These are phyloP conservation scores for Calamus simplicifolius DNA, from an alignment of 176 grass and related monocot species.

Conservation along the genomic window DNA sequence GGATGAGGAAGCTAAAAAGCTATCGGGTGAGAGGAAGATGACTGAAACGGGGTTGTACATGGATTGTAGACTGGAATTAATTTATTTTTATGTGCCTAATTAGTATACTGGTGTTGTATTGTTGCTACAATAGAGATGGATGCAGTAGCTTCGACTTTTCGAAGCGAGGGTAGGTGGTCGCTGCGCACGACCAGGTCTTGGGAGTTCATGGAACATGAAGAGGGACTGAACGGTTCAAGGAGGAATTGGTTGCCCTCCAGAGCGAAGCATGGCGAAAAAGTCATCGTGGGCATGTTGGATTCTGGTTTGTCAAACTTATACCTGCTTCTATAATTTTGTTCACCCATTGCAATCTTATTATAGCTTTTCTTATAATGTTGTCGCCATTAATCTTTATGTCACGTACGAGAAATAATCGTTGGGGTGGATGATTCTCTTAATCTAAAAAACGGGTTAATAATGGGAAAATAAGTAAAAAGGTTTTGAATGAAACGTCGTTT, in stretches of 20 bases:
- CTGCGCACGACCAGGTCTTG: constrained; percentile 93
- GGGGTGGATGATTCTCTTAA: no score
- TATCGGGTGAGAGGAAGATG: constrained; percentile 37
- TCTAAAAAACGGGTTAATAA: no score
- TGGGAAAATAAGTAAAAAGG: no score
- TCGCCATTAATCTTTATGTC: no score
- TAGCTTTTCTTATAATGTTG: no score
- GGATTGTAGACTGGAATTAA: neutral
- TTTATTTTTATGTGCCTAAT: neutral
- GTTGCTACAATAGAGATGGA: constrained; percentile 27
- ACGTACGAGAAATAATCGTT: no score
- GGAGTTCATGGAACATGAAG: constrained; percentile 70
- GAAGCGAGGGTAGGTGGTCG: constrained; percentile 49
- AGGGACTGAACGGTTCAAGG: constrained; percentile 21
- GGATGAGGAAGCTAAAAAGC: constrained; percentile 33
- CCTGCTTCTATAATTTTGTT: no score
- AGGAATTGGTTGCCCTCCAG: constrained; percentile 30
- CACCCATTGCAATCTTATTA: no score
- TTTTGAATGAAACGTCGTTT: neutral
- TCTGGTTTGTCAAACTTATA: constrained; percentile 71
- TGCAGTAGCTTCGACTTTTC: constrained; percentile 59
- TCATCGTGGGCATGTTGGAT: constrained; percentile 89
- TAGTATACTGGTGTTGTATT: neutral
- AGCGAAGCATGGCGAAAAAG: constrained; percentile 33
- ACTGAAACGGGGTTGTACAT: neutral